Conservation (phyloP, 805 yeast genomes). For the Starmerella stellata region DNA sequence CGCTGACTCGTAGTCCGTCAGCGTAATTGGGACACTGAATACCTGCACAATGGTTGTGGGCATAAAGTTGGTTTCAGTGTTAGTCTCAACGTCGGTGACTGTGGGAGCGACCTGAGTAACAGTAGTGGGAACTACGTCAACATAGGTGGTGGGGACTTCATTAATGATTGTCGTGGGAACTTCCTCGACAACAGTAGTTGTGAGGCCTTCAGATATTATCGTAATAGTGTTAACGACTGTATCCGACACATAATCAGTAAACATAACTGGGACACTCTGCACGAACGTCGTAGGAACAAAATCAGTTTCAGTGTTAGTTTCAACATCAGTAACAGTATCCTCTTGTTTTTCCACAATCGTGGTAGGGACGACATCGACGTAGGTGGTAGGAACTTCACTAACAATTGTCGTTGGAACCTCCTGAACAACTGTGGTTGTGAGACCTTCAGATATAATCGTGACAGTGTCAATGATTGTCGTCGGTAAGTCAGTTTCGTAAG, state of each 20-base stretch:
- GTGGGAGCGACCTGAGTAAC: neutral
- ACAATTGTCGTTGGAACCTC: slow-evolving; percentile 1
- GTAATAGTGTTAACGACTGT: neutral
- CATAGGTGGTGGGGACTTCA: neutral
- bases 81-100: neutral
- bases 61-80: neutral
- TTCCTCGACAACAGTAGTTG: neutral
- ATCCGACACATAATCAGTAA: neutral
- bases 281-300: neutral
- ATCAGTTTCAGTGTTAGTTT: slow-evolving; percentile 1
- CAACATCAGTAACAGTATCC: neutral
- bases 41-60: slow-evolving; percentile 2
- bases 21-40: slow-evolving; percentile 5
- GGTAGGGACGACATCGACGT: neutral
- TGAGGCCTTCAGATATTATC: neutral
- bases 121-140: slow-evolving; percentile 2
- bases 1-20: slow-evolving; percentile 1
- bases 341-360: neutral
- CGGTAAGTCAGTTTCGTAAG: slow-evolving; percentile 1
- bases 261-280: neutral
- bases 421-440: slow-evolving; percentile 1
- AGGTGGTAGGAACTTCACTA: neutral
- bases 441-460: neutral
- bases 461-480: slow-evolving; percentile 3
- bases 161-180: neutral